Base-by-base conservation (phyloP, 495 filamentous ascomycete genomes). In the Elaphomyces granulatus region DNA sequence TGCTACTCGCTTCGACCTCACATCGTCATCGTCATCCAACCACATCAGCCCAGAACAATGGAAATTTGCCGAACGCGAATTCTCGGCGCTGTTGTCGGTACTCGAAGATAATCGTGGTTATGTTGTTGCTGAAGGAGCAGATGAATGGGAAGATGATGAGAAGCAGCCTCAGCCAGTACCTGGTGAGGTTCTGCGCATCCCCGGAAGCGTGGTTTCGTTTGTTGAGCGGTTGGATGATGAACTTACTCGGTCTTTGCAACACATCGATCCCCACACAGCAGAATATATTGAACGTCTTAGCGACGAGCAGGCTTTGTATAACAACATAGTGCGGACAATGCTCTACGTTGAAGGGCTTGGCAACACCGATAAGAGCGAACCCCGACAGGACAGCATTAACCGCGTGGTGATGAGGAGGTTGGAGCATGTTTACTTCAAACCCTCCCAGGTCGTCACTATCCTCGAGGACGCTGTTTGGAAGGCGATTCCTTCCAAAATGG, bases 351-450 rank as follows among this genome's bases (percentile, higher is more conserved):
- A 99, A 65, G 72, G 66, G 20, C 70, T 94, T 26, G 64, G 68
- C 44, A 77, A 79, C 52, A 73, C 80, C 39, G 63, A 73, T 26
- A 77, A 80, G 54, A 72, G 86, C 23, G 78, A 88, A 36, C 62
- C 74, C 15, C 68, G 80, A 6, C 83, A 90, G 56, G 87, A 94
- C 42, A 80, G 70, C 55, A 50, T 87, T 20, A 96, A 96, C 67
- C 80, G 90, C 10, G 74, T 95, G 32, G 75, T 96, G 34, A 92
- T 95, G 74, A 74, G 90, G 40, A 77, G 90, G 42, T 65, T 99
- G 44, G 92, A 99, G 63, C 90, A 99, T 55, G 74, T 95, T 44
- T 96, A 99, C 67, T 99, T 96, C 78, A 98, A 98, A 80, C 90
- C 90, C 30, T 72, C 86, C 10, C 83, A 88, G 63, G 88, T 98